Evolutionary conservation across 129 eudicot species (phyloP).

Genomic region (Artemisia annua): DNA sequence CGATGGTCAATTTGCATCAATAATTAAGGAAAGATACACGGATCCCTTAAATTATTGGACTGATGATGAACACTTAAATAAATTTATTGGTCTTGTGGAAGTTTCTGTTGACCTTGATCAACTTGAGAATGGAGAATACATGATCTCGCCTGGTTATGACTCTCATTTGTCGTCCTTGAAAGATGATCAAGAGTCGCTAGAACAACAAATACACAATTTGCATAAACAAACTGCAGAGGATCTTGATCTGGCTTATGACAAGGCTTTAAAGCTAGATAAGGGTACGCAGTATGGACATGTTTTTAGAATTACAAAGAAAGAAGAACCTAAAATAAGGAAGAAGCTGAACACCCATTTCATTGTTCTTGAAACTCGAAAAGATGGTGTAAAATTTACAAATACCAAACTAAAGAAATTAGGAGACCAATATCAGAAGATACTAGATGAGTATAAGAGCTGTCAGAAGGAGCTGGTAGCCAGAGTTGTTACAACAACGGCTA

Average conservation of each 20-base stretch:
- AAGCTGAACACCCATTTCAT: slow-evolving; percentile 76
- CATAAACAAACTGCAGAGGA: slow-evolving; percentile 72
- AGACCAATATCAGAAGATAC: slow-evolving; percentile 73
- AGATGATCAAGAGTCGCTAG: slow-evolving; percentile 70
- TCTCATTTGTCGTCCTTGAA: slow-evolving; percentile 56
- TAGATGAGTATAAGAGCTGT: slow-evolving; percentile 85
- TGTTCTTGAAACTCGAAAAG: slow-evolving; percentile 95
- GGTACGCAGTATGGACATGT: slow-evolving; percentile 97
- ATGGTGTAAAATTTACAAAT: slow-evolving; percentile 92
- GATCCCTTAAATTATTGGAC: slow-evolving; percentile 53
- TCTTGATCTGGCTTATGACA: slow-evolving; percentile 72
- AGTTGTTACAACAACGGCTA: slow-evolving; percentile 72
- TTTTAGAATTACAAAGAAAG: slow-evolving; percentile 95
- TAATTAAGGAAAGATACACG: slow-evolving; percentile 60
- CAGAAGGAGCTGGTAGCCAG: slow-evolving; percentile 83
- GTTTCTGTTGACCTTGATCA: slow-evolving; percentile 89
- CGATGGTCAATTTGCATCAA: slow-evolving; percentile 72
- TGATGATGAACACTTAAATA: slow-evolving; percentile 74
- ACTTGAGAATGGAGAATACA: slow-evolving; percentile 98
- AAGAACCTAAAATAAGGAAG: slow-evolving; percentile 94
- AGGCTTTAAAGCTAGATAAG: slow-evolving; percentile 77
- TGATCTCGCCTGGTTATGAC: slow-evolving; percentile 85
- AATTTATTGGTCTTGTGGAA: slow-evolving; percentile 89
- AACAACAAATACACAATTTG: slow-evolving; percentile 65
- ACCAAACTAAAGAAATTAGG: slow-evolving; percentile 84